Percentiles rank a stretch among this genome's conserved stretches.
These are phyloP conservation scores for Cucurbita argyrosperma DNA, from an alignment of 306 rosid species.

Conservation along the genomic window DNA sequence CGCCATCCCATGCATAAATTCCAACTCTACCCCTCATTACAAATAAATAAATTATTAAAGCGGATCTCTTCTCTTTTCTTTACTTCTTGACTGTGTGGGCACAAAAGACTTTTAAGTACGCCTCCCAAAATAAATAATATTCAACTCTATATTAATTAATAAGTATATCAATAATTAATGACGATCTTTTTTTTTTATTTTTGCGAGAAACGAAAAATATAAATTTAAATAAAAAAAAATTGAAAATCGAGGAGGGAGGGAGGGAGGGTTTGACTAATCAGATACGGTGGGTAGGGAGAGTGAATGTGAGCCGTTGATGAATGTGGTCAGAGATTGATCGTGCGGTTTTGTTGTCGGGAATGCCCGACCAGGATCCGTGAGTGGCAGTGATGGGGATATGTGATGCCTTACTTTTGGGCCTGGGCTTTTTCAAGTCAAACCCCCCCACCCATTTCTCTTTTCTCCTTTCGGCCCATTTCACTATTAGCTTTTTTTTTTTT, in stretches of 20 bases:
- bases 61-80: neutral
- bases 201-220: neutral
- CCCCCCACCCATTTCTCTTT: neutral
- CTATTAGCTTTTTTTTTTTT: neutral
- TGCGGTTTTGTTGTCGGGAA: neutral
- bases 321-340: neutral
- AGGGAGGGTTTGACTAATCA: constrained; percentile 15
- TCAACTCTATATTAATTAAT: neutral
- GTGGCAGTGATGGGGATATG: constrained; percentile 11
- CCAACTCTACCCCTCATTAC: neutral
- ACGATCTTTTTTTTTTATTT: neutral
- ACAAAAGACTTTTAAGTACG: constrained; percentile 8
- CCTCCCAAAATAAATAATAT: constrained; percentile 16
- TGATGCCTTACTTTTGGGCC: constrained; percentile 2
- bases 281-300: neutral
- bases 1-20: constrained; percentile 17
- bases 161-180: neutral
- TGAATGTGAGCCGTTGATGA: constrained; percentile 2
- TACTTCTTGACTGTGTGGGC: constrained; percentile 16
- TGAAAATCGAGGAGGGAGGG: neutral
- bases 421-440: constrained; percentile 22
- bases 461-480: constrained; percentile 3
- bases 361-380: constrained; percentile 16
- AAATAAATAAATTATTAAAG: neutral
- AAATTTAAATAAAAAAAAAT: neutral